Evolutionary conservation across 1,284 basidiomycete species (phyloP).

Genomic region (Macrocystidia cucumis): DNA sequence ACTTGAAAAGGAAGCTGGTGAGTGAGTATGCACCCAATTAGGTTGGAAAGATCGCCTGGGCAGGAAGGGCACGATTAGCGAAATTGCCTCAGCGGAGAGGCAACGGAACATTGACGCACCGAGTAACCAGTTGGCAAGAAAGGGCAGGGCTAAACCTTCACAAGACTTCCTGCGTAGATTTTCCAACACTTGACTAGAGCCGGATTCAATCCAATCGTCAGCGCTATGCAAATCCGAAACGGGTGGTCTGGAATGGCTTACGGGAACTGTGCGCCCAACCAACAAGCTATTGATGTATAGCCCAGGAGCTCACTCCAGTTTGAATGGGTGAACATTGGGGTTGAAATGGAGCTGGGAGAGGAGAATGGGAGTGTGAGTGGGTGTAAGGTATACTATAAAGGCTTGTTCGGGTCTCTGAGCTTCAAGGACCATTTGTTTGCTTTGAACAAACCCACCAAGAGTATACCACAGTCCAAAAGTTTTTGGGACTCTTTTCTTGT

Average conservation of each 20-base stretch:
- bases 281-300: slow-evolving; percentile 75
- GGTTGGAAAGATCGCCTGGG: slow-evolving; percentile 83
- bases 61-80: slow-evolving; percentile 4
- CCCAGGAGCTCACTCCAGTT: slow-evolving; percentile 53
- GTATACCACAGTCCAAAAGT: no score
- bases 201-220: neutral
- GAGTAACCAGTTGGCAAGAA: slow-evolving; percentile 84
- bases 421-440: no score
- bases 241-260: slow-evolving; percentile 36
- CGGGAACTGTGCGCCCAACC: slow-evolving; percentile 91
- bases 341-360: slow-evolving; percentile 8
- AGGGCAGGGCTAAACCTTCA: slow-evolving; percentile 84
- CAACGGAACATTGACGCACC: slow-evolving; percentile 56
- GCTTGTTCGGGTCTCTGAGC: no score
- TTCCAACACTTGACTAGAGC: slow-evolving; percentile 67
- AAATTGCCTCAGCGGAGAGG: neutral
- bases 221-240: slow-evolving; percentile 1
- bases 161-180: slow-evolving; percentile 71
- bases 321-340: slow-evolving; percentile 19
- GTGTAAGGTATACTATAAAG: no score
- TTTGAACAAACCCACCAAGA: no score
- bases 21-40: slow-evolving; percentile 86
- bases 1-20: slow-evolving; percentile 93
- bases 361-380: slow-evolving; percentile 1
- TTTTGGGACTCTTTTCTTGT: no score